These are phyloP conservation scores for Emmonsia crescens DNA, from an alignment of 2,329 filamentous ascomycete species.

Conservation along the genomic window DNA sequence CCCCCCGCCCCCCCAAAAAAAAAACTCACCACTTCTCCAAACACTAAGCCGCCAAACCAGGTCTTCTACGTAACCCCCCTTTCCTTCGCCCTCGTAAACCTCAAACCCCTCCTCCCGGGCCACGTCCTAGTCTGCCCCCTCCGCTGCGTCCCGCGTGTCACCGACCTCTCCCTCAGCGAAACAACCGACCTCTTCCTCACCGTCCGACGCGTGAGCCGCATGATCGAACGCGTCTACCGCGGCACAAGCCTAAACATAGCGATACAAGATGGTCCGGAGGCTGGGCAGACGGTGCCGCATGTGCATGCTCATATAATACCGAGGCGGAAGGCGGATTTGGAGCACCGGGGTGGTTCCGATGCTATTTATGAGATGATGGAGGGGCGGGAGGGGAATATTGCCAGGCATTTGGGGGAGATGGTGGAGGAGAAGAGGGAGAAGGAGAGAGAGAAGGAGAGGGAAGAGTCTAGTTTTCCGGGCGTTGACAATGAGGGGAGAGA, in stretches of 20 bases:
- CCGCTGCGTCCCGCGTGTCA: slow-evolving; percentile 57
- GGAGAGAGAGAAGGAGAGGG: slow-evolving; percentile 59
- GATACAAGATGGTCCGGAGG: slow-evolving; percentile 82
- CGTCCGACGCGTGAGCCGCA: slow-evolving; percentile 69
- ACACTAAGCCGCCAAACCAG: slow-evolving; percentile 34
- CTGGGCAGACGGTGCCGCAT: slow-evolving; percentile 89
- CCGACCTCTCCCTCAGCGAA: slow-evolving; percentile 61
- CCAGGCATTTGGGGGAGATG: slow-evolving; percentile 54
- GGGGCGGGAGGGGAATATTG: slow-evolving; percentile 73
- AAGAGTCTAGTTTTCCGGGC: slow-evolving; percentile 52
- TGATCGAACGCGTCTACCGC: slow-evolving; percentile 53
- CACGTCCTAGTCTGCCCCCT: slow-evolving; percentile 84
- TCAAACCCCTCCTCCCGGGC: slow-evolving; percentile 86
- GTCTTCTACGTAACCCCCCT: slow-evolving; percentile 75
- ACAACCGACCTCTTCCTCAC: slow-evolving; percentile 78
- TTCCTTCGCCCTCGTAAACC: slow-evolving; percentile 84
- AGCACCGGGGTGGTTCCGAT: slow-evolving; percentile 52
- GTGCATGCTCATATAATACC: slow-evolving; percentile 91
- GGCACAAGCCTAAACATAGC: slow-evolving; percentile 82
- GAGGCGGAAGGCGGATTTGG: slow-evolving; percentile 48
- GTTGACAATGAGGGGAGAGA: slow-evolving; percentile 61
- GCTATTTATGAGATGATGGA: slow-evolving; percentile 76
- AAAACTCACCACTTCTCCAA: background rate
- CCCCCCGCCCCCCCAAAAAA: background rate
- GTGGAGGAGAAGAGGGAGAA: slow-evolving; percentile 39